Evolutionary conservation across 805 yeast species (phyloP), one percentile per base, ranked within the genome.

Genomic region (Kockiozyma suomiensis): DNA sequence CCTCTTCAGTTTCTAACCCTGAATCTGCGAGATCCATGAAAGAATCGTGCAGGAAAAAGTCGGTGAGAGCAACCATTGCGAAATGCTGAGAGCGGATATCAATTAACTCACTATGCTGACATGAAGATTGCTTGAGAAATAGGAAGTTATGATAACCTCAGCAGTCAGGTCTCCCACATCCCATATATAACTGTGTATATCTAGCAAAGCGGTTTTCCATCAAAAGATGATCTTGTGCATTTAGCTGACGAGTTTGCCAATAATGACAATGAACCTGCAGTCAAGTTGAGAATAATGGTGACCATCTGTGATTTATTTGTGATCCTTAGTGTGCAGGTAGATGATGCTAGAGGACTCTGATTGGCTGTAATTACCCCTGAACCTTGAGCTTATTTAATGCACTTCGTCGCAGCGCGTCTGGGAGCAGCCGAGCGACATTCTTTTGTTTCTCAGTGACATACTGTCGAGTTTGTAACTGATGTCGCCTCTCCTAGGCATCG

Each of bases 261-360:
- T n/a, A n/a, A n/a, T n/a, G n/a, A n/a, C n/a, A n/a, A n/a, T n/a
- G n/a, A n/a, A n/a, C n/a, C n/a, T n/a, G n/a, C n/a, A n/a, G n/a
- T n/a, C n/a, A n/a, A n/a, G n/a, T 30, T 30, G 33, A 30, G 33
- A 10, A 30, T 10, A 30, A 30, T 30, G 33, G 10, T 38, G 42
- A 38, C 17, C 42, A 38, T 7, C 42, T 2, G 19, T 3, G 21
- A 17, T n/a, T n/a, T 2, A n/a, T 21, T 17, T 17, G n/a, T 38
- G 19, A 38, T 21, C 2, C 42, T 3, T 38, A 38, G 8, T 38
- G 19, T 2, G 4, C 42, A 1, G 10, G n/a, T 67, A 52, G 37
- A 66, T 62, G 17, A 59, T 68, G 35, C 67, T 38, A 17, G 5
- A 12, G 3, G 8, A 2, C 42, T 12, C 42, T 38, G 19, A 38